Conservation (phyloP, 352 stramenopile species). For the Globisporangium emineosum region DNA sequence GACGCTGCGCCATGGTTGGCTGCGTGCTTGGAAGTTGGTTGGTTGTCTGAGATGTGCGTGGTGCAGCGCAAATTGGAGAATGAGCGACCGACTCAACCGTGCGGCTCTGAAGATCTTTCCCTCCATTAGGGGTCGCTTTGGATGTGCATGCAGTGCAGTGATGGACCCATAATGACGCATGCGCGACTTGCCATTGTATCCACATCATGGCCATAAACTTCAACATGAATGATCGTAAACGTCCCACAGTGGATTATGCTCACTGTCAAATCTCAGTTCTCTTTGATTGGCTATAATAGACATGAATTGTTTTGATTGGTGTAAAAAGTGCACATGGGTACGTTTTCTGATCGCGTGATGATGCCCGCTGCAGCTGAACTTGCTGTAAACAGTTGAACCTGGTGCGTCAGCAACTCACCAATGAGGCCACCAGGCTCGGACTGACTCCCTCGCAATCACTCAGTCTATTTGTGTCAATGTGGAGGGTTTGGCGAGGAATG, state of each 20-base stretch:
- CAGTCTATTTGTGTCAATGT: no score
- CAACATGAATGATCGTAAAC: background rate
- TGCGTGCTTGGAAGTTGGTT: no score
- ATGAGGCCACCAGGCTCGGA: no score
- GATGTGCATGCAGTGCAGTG: background rate
- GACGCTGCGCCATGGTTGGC: no score
- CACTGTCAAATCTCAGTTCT: background rate
- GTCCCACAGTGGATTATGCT: background rate
- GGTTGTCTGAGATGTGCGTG: constrained; percentile 1
- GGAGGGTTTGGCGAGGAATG: no score
- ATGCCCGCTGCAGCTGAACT: background rate
- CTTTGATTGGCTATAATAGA: background rate
- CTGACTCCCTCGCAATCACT: no score
- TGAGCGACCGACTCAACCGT: no score
- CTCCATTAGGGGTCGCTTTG: no score
- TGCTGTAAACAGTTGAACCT: background rate
- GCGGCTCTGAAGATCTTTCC: no score
- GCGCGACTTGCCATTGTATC: no score
- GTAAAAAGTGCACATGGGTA: background rate
- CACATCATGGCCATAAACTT: background rate
- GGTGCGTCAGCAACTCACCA: no score
- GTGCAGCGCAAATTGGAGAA: constrained; percentile 16
- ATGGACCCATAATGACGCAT: background rate
- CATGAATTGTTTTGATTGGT: background rate
- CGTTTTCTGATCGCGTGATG: background rate